Base-by-base conservation (phyloP, 352 stramenopile species). In the Phytopythium cucurbitacearum region DNA sequence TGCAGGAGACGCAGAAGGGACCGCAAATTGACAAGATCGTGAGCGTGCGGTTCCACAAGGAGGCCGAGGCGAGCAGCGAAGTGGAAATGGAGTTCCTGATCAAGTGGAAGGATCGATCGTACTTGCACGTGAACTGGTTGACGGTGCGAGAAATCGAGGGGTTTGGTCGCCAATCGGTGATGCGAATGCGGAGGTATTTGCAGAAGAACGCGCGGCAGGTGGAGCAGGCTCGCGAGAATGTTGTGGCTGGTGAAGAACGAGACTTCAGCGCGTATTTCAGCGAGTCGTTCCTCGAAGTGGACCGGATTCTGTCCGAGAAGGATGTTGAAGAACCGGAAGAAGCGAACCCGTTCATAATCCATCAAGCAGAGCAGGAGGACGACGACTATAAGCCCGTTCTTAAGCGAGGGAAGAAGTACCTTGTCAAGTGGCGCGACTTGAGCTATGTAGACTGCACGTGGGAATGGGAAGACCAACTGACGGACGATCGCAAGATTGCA, bases 81-180 rank as follows among this genome's bases (percentile, higher is more conserved):
- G 71, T 89, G 6, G 66, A 65, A 15, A 98, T 99, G 78, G 76
- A 98, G 67, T 99, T 99, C 58, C 68, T 99, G 33, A 96, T 99
- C 53, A 99, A 99, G 78, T 99, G 98, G 98, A 92, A 97, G 49
- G 91, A 98, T 40, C 74, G 97, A 53, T 98, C 87, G 33, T 99
- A 99, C 67, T 72, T 99, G 36, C 97, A 99, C 72, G 84, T 97
- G 51, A 98, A 86, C 21, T 99, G 98, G 97, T 91, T 99, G 62
- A 96, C 80, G 10, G 84, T 97, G 39, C 66, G 62, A 36, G 92
- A 99, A 71, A 89, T 99, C n/a, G 85, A 95, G 62, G 64, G 74
- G 11, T 90, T 94, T 48, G 85, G 85, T 3, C 85, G 90, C 36
- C 73, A 85, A 12, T 80, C 85, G 13, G 71, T 95, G 34, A 78